These are phyloP conservation scores for Vairimorpha ceranae DNA, from an alignment of 371 early-diverging fungal species.

Conservation along the genomic window DNA sequence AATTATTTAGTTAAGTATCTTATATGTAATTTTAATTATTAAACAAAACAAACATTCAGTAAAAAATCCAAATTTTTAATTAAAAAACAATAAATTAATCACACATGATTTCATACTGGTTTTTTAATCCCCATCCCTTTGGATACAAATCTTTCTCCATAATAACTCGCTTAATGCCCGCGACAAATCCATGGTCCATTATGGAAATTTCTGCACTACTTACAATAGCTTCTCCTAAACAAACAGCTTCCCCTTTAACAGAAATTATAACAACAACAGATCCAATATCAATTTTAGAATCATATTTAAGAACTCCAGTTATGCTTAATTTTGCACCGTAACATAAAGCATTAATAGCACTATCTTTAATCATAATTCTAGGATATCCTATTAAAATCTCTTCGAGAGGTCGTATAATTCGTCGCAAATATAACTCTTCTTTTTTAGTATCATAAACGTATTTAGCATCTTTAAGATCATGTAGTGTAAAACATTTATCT, in stretches of 20 bases:
- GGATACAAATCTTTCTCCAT: slow-evolving; percentile 99
- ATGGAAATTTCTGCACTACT: slow-evolving; percentile 86
- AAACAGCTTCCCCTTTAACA: slow-evolving; percentile 98
- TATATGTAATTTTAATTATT: too few relatives aligned
- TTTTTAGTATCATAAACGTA: slow-evolving; percentile 87
- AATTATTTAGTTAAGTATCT: neutral
- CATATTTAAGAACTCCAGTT: slow-evolving; percentile 90
- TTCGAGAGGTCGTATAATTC: slow-evolving; percentile 88
- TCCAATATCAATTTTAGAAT: slow-evolving; percentile 82
- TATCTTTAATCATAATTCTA: slow-evolving; percentile 95
- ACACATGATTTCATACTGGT: slow-evolving; percentile 48
- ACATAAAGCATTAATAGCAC: slow-evolving; percentile 93
- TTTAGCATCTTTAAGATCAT: slow-evolving; percentile 94
- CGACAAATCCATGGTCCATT: slow-evolving; percentile 83
- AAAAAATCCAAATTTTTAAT: too few relatives aligned
- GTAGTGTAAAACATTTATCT: slow-evolving; percentile 82
- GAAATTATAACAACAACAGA: slow-evolving; percentile 94
- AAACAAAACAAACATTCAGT: too few relatives aligned
- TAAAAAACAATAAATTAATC: too few relatives aligned
- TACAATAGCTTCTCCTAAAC: slow-evolving; percentile 87
- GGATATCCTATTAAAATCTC: slow-evolving; percentile 83
- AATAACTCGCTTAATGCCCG: slow-evolving; percentile 96
- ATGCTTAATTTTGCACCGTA: slow-evolving; percentile 96
- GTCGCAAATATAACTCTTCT: slow-evolving; percentile 84
- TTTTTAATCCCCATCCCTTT: slow-evolving; percentile 84